These are phyloP conservation scores for Acer yangbiense DNA, from an alignment of 345 rosid genomes.

Conservation along the genomic window DNA sequence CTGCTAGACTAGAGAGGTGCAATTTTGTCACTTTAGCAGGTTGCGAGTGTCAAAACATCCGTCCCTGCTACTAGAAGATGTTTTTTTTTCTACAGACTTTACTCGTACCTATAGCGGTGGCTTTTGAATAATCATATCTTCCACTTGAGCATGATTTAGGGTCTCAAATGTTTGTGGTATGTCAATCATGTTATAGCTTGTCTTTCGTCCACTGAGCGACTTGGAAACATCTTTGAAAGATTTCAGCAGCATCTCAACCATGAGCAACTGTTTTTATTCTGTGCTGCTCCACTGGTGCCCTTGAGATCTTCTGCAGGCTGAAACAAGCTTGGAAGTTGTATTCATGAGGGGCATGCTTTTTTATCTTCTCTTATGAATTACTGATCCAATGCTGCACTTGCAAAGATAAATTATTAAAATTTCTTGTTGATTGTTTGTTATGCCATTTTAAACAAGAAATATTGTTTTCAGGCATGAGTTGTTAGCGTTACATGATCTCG, in stretches of 20 bases:
- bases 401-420: neutral
- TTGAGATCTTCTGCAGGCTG: neutral
- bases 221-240: neutral
- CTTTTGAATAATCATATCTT: neutral
- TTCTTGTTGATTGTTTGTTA: neutral
- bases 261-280: neutral
- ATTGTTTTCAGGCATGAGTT: neutral
- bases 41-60: neutral
- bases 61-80: neutral
- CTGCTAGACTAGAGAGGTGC: constrained; percentile 1
- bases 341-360: neutral
- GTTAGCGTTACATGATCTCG: too few species aligned
- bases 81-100: neutral
- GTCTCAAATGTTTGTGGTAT: neutral
- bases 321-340: neutral
- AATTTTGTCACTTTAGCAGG: neutral
- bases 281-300: neutral
- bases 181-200: neutral
- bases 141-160: neutral
- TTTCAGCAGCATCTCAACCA: neutral
- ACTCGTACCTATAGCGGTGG: neutral
- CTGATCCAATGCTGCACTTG: neutral
- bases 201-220: neutral
- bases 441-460: neutral
- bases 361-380: neutral